Conservation (phyloP, 1,139 yeast species). For the Debaryomyces nepalensis region DNA sequence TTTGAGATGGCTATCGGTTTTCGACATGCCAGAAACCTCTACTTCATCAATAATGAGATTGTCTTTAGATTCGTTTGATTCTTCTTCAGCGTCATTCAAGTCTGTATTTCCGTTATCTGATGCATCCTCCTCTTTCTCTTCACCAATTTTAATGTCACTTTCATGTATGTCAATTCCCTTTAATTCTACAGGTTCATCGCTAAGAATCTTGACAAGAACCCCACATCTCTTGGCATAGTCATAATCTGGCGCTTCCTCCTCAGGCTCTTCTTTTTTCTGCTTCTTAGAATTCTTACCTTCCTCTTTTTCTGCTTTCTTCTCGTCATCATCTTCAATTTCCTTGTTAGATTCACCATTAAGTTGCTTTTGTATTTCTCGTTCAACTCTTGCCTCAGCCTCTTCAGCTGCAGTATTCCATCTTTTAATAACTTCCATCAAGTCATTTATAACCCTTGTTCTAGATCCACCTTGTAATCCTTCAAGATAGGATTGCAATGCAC, state of each 20-base stretch:
- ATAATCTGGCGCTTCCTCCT: constrained; percentile 26
- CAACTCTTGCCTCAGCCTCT: constrained; percentile 43
- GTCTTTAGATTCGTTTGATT: constrained; percentile 16
- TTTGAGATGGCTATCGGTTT: neutral
- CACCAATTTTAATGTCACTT: constrained; percentile 6
- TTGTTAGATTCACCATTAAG: constrained; percentile 21
- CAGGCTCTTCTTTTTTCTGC: constrained; percentile 16
- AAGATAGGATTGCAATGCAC: constrained; percentile 60
- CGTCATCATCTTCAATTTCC: constrained; percentile 18
- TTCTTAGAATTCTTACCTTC: constrained; percentile 16
- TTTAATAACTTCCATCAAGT: constrained; percentile 50
- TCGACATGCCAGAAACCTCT: constrained; percentile 40
- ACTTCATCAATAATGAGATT: constrained; percentile 44
- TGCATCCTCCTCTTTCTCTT: neutral
- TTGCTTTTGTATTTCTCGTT: constrained; percentile 37
- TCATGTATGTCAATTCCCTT: constrained; percentile 37
- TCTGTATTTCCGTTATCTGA: neutral
- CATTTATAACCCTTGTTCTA: constrained; percentile 58
- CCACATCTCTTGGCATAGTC: constrained; percentile 51
- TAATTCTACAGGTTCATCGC: constrained; percentile 39
- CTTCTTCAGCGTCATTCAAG: constrained; percentile 13
- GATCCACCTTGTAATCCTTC: constrained; percentile 78
- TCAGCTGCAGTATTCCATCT: constrained; percentile 62
- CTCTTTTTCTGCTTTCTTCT: constrained; percentile 23
- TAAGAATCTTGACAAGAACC: constrained; percentile 11